These are phyloP conservation scores for Suillus alpinus DNA, from an alignment of 768 basidiomycete genomes.

Conservation along the genomic window DNA sequence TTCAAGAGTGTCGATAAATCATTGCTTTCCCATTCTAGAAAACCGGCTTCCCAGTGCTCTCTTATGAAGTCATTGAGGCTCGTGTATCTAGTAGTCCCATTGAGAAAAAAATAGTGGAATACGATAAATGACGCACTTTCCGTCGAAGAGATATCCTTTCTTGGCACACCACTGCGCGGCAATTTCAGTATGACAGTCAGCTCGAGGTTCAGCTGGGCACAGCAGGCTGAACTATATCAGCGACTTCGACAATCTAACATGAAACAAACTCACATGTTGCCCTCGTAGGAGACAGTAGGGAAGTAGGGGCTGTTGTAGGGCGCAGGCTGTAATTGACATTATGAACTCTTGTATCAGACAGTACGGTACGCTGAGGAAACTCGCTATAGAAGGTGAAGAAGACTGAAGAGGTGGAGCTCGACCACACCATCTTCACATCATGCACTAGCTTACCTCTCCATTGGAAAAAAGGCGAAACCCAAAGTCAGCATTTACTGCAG, in stretches of 20 bases:
- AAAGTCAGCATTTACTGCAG: no score
- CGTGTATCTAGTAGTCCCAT: conserved; percentile 35
- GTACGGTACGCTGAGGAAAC: neutral
- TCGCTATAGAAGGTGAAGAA: conserved; percentile 51
- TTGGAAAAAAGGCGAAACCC: conserved; percentile 45
- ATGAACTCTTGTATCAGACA: neutral
- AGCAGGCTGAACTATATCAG: conserved; percentile 22
- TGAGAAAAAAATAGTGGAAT: neutral
- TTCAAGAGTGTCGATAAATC: conserved; percentile 44
- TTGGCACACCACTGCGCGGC: conserved; percentile 50
- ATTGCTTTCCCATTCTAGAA: conserved; percentile 51
- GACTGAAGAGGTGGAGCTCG: conserved; percentile 34
- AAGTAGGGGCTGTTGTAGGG: conserved; percentile 62
- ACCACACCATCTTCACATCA: neutral
- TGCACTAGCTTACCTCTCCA: conserved; percentile 44
- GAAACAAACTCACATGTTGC: conserved; percentile 44
- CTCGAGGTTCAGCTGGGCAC: neutral
- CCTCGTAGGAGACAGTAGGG: conserved; percentile 51
- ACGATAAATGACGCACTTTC: conserved; percentile 29
- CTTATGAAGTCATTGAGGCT: conserved; percentile 47
- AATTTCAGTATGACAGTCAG: neutral
- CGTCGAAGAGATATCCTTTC: conserved; percentile 40
- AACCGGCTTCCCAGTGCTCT: conserved; percentile 49
- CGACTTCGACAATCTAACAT: neutral
- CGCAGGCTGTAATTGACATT: conserved; percentile 34